Evolutionary conservation across 805 yeast species (phyloP).

Genomic region (Kodamaea sagamina): DNA sequence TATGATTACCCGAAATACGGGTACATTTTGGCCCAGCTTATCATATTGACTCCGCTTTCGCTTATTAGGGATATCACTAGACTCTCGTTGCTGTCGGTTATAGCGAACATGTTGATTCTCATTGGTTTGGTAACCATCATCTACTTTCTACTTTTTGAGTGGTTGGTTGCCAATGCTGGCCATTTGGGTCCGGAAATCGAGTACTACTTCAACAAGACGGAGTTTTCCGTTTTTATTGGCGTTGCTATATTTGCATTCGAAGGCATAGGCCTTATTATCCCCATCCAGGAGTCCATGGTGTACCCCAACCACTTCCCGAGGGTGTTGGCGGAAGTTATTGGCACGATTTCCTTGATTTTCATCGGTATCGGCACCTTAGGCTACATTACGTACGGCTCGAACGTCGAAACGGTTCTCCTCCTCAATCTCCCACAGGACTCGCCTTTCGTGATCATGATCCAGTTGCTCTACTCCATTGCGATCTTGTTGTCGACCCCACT

Average conservation of each 20-base stretch:
- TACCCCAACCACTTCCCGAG: conserved; percentile 72
- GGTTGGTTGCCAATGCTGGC: conserved; percentile 40
- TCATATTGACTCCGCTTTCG: conserved; percentile 66
- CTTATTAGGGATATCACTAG: conserved; percentile 76
- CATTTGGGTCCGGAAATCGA: conserved; percentile 50
- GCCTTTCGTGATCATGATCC: conserved; percentile 62
- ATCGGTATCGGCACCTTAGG: conserved; percentile 67
- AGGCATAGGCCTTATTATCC: conserved; percentile 80
- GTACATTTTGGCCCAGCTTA: conserved; percentile 57
- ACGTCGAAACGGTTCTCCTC: conserved; percentile 66
- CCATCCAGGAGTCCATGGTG: conserved; percentile 80
- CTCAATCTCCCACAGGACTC: conserved; percentile 71
- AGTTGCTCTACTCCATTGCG: conserved; percentile 71
- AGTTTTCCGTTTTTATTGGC: conserved; percentile 75
- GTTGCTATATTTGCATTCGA: conserved; percentile 88
- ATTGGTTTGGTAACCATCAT: conserved; percentile 66
- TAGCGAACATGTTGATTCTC: conserved; percentile 71
- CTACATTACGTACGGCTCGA: conserved; percentile 66
- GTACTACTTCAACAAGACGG: conserved; percentile 51
- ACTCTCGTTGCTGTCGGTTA: conserved; percentile 66
- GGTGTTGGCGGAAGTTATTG: conserved; percentile 61
- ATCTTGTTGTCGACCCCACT: conserved; percentile 79
- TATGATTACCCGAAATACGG: conserved; percentile 37
- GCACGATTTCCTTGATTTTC: conserved; percentile 63
- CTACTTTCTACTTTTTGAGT: conserved; percentile 51